Base-by-base conservation (phyloP, 1,284 basidiomycete species). In the Trametes polyzona region DNA sequence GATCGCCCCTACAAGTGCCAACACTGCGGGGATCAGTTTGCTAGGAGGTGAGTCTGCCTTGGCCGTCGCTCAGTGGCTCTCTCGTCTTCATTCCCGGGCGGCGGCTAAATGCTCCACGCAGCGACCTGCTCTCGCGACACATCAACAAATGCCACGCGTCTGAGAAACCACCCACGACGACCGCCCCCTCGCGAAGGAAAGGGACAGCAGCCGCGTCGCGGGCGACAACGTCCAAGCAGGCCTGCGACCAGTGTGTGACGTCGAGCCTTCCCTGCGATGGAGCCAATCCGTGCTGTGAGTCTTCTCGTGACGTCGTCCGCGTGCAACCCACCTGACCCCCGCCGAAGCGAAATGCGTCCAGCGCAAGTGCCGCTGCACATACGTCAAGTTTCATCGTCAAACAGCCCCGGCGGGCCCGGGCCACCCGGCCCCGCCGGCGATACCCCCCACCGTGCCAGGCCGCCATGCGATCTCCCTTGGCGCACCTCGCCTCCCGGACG, bases 1-100 rank as follows among this genome's bases (percentile, higher is more conserved):
- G 92, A 95, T 78, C 81, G 93, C 46, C 93, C 93, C 8, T 95
- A 95, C 78, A 92, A 92, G 67, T 95, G 93, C 70, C 87, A 89
- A 71, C 84, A 89, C 65, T 95, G 93, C 72, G 92, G 92, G 23
- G 88, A 95, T 73, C 88, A 93, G 72, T 96, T 96, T 70, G 93
- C 93, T 0, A 75, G 93, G 70, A 92, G 90, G 91, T 90, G 47
- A 12, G 78, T 73, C 33, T 39, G 35, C 42, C 9, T 52, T 12
- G 40, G 40, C 41, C n/a, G n/a, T 53, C 40, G 46, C 26, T 26
- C 46, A 23, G 33, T 39, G 42, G 50, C 48, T 50, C 39, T 44
- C 47, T 47, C 47, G 32, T 24, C 44, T 50, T 54, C 43, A 52
- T 52, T 52, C 30, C 17, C 14, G 26, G 4, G 36, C 35, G 24